Evolutionary conservation across 352 stramenopile species (phyloP).

Genomic region (Phytophthora tubulina): DNA sequence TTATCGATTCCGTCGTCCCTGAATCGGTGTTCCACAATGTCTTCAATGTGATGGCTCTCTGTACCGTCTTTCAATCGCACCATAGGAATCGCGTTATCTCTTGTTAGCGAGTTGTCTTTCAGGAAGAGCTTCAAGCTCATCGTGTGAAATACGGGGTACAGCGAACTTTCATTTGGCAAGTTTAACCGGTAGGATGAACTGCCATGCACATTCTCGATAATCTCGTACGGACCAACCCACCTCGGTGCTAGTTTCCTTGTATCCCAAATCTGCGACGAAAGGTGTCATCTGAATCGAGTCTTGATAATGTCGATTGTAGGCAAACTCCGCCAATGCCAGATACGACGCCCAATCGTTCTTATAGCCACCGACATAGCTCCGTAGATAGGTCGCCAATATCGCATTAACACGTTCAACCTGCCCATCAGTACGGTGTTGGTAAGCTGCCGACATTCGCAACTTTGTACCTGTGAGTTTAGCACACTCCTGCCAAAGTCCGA

Average conservation of each 20-base stretch:
- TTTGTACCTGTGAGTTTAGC: not conserved
- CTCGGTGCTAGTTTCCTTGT: not conserved
- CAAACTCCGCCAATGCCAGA: slow-evolving; percentile 2
- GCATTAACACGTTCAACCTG: slow-evolving; percentile 16
- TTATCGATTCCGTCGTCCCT: not conserved
- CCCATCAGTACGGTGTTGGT: slow-evolving; percentile 17
- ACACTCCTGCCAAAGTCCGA: slow-evolving; percentile 11
- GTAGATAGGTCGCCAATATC: slow-evolving; percentile 5
- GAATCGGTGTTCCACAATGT: not conserved
- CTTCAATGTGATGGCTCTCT: not conserved
- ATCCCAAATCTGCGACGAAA: not conserved
- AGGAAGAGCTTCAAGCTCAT: not conserved
- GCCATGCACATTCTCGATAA: no score
- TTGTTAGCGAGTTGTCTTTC: not conserved
- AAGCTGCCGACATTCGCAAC: slow-evolving; percentile 1
- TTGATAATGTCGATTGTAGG: slow-evolving; percentile 8
- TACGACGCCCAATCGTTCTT: slow-evolving; percentile 10
- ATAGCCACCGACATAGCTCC: slow-evolving; percentile 3
- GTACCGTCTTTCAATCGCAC: not conserved
- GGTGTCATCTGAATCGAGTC: not conserved
- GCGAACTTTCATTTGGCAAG: no score
- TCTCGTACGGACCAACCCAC: no score
- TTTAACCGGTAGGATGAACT: no score
- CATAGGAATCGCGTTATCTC: no score
- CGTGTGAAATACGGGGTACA: no score